Conservation (phyloP, 305 asterid genomes). For the Fraxinus latifolia region DNA sequence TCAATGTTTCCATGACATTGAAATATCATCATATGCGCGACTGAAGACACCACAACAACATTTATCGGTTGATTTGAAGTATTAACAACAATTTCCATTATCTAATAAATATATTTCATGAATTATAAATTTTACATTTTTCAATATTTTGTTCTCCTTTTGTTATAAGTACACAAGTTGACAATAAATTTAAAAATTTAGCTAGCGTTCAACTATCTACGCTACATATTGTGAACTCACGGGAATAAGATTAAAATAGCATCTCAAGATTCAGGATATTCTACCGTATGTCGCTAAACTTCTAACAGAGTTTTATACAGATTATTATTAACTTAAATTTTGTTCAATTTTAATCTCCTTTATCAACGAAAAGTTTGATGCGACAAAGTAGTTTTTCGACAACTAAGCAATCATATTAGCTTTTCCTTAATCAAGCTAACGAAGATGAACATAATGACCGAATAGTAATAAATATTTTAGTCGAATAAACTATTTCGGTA, state of each 20-base stretch:
- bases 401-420: neutral
- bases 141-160: neutral
- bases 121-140: neutral
- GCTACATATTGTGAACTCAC: neutral
- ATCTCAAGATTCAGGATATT: no score
- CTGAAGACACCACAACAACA: neutral
- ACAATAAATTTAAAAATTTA: neutral
- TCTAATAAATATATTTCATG: neutral
- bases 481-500: neutral
- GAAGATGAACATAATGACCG: neutral
- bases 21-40: neutral
- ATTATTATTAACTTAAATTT: neutral
- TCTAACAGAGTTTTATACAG: no score
- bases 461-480: neutral
- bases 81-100: neutral
- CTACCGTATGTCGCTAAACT: no score
- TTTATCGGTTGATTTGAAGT: neutral
- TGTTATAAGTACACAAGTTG: neutral
- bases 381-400: neutral
- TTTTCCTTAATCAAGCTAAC: neutral
- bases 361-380: neutral
- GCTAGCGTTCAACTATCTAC: neutral
- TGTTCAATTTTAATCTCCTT: neutral
- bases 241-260: no score
- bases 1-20: neutral